A percentile compares a stretch with the other conserved stretches of the same genome.
Conservation (phyloP, 352 stramenopile genomes). For the Phytophthora megakarya region DNA sequence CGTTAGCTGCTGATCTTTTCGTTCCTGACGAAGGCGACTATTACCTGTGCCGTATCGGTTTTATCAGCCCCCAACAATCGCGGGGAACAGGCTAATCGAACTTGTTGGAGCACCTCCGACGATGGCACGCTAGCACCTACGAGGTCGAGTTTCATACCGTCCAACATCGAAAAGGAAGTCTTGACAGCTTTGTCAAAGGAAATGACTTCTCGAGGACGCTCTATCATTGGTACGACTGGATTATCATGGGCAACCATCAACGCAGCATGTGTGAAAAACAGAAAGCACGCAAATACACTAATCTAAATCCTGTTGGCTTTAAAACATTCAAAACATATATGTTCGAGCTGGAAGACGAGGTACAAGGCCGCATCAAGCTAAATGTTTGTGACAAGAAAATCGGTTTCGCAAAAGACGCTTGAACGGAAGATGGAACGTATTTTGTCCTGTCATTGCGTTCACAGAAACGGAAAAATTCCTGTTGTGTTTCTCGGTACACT, state of each 20-base stretch:
- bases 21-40: constrained; percentile 11
- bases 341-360: no score
- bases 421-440: constrained; percentile 23
- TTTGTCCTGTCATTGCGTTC: constrained; percentile 21
- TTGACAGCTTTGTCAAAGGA: constrained; percentile 6
- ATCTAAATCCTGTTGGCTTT: no score
- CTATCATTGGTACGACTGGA: constrained; percentile 26
- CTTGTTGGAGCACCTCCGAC: constrained; percentile 5
- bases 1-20: constrained; percentile 1
- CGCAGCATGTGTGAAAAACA: constrained; percentile 23
- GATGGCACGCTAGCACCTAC: not conserved
- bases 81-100: constrained; percentile 9
- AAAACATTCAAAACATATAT: no score
- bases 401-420: constrained; percentile 22
- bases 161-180: constrained; percentile 5
- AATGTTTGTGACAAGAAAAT: constrained; percentile 1
- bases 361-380: not conserved
- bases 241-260: constrained; percentile 20
- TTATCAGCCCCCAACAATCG: constrained; percentile 8
- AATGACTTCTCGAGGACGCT: constrained; percentile 10
- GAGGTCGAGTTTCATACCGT: constrained; percentile 10
- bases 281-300: not conserved
- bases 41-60: constrained; percentile 13
- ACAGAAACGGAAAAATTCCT: constrained; percentile 6
- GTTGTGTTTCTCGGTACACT: constrained; percentile 20